These are phyloP conservation scores for Aspergillus saccharolyticus DNA, from an alignment of 495 filamentous ascomycete genomes.

Conservation along the genomic window DNA sequence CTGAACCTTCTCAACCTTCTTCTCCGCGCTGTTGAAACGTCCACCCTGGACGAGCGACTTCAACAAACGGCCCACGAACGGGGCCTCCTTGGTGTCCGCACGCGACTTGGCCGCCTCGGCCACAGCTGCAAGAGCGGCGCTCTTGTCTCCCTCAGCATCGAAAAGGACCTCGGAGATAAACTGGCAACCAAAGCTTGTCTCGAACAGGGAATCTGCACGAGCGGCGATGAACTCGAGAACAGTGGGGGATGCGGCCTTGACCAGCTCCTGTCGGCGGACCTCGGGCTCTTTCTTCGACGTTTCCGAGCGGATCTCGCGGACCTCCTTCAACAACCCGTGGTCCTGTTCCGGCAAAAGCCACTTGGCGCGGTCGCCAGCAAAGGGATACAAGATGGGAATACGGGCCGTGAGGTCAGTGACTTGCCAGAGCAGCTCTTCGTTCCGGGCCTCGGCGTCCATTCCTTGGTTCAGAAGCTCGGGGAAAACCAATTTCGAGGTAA, in stretches of 20 bases:
- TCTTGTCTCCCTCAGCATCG: conserved; percentile 68
- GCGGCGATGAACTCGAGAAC: conserved; percentile 66
- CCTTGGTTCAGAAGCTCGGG: conserved; percentile 72
- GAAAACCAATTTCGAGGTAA: conserved; percentile 80
- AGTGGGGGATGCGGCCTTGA: conserved; percentile 49
- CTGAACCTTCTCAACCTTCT: conserved; percentile 63
- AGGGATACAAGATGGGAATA: conserved; percentile 76
- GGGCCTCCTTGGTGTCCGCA: conserved; percentile 49
- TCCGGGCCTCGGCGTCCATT: conserved; percentile 47
- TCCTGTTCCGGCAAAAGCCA: conserved; percentile 62
- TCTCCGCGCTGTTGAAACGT: conserved; percentile 65
- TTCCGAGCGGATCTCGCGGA: conserved; percentile 67
- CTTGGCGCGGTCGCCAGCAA: conserved; percentile 65
- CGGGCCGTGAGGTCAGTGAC: conserved; percentile 68
- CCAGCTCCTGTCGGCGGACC: conserved; percentile 67
- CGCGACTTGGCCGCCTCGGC: conserved; percentile 63
- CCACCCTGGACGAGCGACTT: conserved; percentile 86
- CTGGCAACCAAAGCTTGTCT: conserved; percentile 78
- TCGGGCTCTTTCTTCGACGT: conserved; percentile 90
- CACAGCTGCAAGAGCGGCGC: conserved; percentile 61
- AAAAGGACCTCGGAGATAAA: conserved; percentile 80
- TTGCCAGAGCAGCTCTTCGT: conserved; percentile 57
- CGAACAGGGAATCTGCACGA: conserved; percentile 59
- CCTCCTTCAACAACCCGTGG: conserved; percentile 60
- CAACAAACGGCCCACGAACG: conserved; percentile 76